Evolutionary conservation across 1,284 basidiomycete species (phyloP), one percentile per base, ranked within the genome.

Genomic region (Cryptococcus deneoformans): DNA sequence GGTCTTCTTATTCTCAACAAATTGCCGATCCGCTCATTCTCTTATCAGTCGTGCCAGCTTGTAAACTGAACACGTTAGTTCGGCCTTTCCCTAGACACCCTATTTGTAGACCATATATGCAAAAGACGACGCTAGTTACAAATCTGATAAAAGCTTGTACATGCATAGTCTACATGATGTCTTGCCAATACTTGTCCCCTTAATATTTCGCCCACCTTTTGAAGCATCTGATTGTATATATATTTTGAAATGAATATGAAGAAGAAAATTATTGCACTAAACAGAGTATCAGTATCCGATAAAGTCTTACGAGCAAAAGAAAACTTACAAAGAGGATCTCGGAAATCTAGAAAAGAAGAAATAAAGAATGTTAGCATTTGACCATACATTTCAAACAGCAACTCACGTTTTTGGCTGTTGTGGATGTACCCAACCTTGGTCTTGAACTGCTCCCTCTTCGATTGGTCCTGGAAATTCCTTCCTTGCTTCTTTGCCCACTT

Each of bases 401-500:
- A 70, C 74, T 60, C 54, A 76, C 74, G 92, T 76, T 96, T 96
- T 76, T 98, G 94, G 72, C 79, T 83, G 77, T 98, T 98, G 77
- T 89, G 83, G 57, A 79, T 78, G 56, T 65, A 71, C 1, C 70
- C 77, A n/a, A 77, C 84, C 64, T 83, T 85, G 4, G 92, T 95
- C 80, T 87, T 91, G 82, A 90, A 92, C 45, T 88, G 85, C 72
- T 96, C 89, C 58, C 85, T 20, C 43, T 44, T 20, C 20, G 20
- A 20, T 20, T 20, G 20, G 20, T 20, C 20, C 20, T 20, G 20
- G 20, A 20, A 94, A 87, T 20, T 20, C 56, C 86, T 20, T 1
- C 92, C 85, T 77, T 96, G 92, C 53, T 90, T 83, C 46, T 88
- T 92, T 12, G 95, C 96, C 78, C 97, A 90, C 58, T 84, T 84